Conservation (phyloP, 2,329 filamentous ascomycete genomes). For the Curvularia sp. region DNA sequence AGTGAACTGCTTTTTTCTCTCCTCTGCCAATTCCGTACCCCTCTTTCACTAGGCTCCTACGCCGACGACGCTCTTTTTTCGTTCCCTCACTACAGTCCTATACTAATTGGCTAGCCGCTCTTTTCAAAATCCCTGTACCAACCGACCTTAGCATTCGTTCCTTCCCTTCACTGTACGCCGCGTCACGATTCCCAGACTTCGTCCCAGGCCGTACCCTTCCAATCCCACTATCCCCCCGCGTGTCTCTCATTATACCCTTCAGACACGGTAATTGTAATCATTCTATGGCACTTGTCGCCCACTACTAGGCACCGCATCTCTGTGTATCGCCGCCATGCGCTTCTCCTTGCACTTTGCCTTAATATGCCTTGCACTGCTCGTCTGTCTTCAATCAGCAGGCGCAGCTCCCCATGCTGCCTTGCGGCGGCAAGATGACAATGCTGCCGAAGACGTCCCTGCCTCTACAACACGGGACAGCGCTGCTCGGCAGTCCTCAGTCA, state of each 20-base stretch:
- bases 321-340: constrained; percentile 36
- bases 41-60: constrained; percentile 16
- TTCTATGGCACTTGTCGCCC: constrained; percentile 34
- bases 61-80: constrained; percentile 32
- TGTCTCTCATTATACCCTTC: neutral
- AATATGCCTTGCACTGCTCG: constrained; percentile 34
- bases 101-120: constrained; percentile 23
- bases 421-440: constrained; percentile 41
- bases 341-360: constrained; percentile 33
- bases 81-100: constrained; percentile 27
- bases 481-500: constrained; percentile 25
- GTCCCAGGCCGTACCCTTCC: constrained; percentile 13
- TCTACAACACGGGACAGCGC: constrained; percentile 19
- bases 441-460: constrained; percentile 23
- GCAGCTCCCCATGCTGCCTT: constrained; percentile 33
- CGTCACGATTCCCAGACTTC: constrained; percentile 21
- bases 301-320: constrained; percentile 20
- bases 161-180: constrained; percentile 16
- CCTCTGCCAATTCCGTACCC: constrained; percentile 26
- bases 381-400: constrained; percentile 35
- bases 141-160: constrained; percentile 22
- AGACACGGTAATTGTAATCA: constrained; percentile 26
- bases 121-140: constrained; percentile 19
- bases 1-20: constrained; percentile 31
- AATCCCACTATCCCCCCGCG: constrained; percentile 5